Base-by-base conservation (phyloP, 495 filamentous ascomycete genomes). In the Penicillium silybi region DNA sequence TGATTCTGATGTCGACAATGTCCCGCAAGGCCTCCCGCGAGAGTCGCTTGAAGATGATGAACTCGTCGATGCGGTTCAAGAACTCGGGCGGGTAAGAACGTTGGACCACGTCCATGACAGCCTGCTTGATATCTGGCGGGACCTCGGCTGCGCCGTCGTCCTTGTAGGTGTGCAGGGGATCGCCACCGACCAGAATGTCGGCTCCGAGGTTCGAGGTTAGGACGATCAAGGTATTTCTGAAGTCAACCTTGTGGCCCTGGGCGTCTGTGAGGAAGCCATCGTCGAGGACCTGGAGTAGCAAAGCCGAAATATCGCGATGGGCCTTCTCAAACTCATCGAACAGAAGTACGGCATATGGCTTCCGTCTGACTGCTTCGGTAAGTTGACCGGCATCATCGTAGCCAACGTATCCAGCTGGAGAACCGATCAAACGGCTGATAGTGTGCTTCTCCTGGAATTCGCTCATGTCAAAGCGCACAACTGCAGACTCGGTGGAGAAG, bases 321-420 rank as follows among this genome's bases (percentile, higher is more conserved):
- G 92, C 92, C 64, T 98, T 97, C 66, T 97, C 92, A 63, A 96
- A 98, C 60, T 97, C 93, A 70, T 98, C 93, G 56, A 98, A 95
- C 2, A 98, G 76, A 0, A 98, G 74, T 5, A 98, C 88, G 1
- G 93, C 93, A 59, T 98, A 97, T 1, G 93, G 93, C 65, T 97
- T 98, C 45, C 93, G 82, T 41, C 93, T 80, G 2, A 98, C 90
- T 17, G 93, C 93, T 66, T 98, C 93, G 1, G 93, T 97, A 6
- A 98, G 80, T 67, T 98, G 93, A 7, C 93, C 93, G 17, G 92
- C 90, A 66, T 98, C 93, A 34, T 98, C 93, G 64, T 98, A 98
- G 8, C 93, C 93, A 18, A 98, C 85, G 69, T 96, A 97, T 13
- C 92, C 92, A 13, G 92, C 91, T 0, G 92, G 93, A 16, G 87